phyloP scores from a whole-genome alignment of 2,329 filamentous ascomycete genomes.

The Talaromyces sp. region DNA sequence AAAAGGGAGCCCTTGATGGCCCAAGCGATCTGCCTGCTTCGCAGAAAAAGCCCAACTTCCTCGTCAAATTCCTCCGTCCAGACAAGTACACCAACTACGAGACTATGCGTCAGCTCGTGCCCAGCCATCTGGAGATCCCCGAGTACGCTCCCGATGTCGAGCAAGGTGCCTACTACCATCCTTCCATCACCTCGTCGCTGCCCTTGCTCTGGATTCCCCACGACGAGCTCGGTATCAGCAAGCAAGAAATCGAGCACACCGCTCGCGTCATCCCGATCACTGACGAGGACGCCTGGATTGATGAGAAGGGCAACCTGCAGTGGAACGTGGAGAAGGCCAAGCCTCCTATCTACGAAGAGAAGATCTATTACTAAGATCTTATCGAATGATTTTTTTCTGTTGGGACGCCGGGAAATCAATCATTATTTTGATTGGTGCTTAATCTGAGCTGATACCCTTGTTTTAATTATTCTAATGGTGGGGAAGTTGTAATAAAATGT shows the following conservation, averaged over 20 bases:
- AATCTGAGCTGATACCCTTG: background rate
- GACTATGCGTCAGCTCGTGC: constrained; percentile 64
- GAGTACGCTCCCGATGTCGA: constrained; percentile 59
- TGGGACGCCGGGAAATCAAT: background rate
- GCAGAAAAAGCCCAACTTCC: constrained; percentile 29
- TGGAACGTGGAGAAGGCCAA: constrained; percentile 53
- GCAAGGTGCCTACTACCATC: constrained; percentile 68
- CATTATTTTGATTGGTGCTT: background rate
- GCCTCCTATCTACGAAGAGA: constrained; percentile 57
- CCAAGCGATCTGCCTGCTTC: constrained; percentile 17
- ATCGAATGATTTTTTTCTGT: background rate
- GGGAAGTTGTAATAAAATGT: background rate
- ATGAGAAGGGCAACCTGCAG: constrained; percentile 63
- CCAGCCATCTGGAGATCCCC: constrained; percentile 50
- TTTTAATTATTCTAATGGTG: background rate
- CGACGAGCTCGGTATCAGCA: constrained; percentile 68
- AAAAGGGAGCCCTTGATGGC: constrained; percentile 26
- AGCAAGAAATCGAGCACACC: constrained; percentile 71
- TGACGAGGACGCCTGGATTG: constrained; percentile 67
- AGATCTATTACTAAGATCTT: constrained; percentile 44
- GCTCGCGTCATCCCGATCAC: constrained; percentile 69
- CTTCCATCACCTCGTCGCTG: constrained; percentile 56
- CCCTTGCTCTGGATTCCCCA: constrained; percentile 81
- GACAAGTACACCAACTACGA: constrained; percentile 71
- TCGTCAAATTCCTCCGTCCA: constrained; percentile 64